Evolutionary conservation across 768 basidiomycete species (phyloP), one percentile per base, ranked within the genome.

Genomic region (Tulasnella sp.): DNA sequence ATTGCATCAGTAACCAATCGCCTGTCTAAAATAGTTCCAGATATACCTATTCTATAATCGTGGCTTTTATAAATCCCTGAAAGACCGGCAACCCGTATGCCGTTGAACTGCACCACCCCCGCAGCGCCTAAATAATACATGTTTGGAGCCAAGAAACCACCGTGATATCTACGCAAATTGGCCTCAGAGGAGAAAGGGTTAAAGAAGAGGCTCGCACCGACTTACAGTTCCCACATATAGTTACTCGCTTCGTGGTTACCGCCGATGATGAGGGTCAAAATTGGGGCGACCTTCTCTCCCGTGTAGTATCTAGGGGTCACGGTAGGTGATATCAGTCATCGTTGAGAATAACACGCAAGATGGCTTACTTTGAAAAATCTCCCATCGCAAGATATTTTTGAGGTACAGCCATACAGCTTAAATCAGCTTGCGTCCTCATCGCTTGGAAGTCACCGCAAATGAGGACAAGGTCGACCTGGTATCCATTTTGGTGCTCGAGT

Each of bases 231-330:
- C 91, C 94, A 96, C 84, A 99, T 86, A 81, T 98, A 97, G 79
- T 96, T 97, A 29, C 93, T 96, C 1, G 94, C 94, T 83, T 99
- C 97, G 82, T 99, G 97, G 81, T 99, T 99, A 11, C 97, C 97
- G 19, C 97, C 97, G 80, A 99, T 97, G 70, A 99, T 90, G 15
- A 99, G 85, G 0, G 97, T 99, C 82, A 97, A 83, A 4, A 97
- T 82, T 0, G 96, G 95, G 1, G 97, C 96, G n/a, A 79, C 84
- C 80, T 86, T 90, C 81, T 91, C 86, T 0, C 94, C 94, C 0
- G 89, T 90, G 81, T 99, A 98, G 82, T 99, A 99, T 80, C 92
- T 93, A 67, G 67, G 76, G 42, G 22, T 75, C 68, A 78, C 64
- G n/a, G 1, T 19, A 72, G 2, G 29, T 31, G 38, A 15, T 42